Conservation (phyloP, 805 yeast species). For the Candida easanensis region DNA sequence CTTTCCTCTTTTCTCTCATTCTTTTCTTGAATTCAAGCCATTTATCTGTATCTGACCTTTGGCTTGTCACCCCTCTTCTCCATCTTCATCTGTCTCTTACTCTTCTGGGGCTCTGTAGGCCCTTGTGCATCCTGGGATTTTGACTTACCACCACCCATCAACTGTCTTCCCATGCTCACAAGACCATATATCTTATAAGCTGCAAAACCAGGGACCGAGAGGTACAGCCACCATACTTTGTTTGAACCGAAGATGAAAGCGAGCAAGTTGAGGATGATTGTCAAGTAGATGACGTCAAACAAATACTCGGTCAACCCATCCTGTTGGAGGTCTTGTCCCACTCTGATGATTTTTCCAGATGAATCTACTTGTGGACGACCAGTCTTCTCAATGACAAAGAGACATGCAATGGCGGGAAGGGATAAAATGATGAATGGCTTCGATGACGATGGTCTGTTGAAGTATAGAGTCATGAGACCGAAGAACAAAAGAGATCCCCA, state of each 20-base stretch:
- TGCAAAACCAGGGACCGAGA: conserved; percentile 43
- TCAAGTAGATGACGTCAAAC: conserved; percentile 52
- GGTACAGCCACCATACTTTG: conserved; percentile 44
- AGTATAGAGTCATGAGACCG: conserved; percentile 28
- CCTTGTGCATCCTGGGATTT: not conserved
- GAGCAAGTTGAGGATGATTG: conserved; percentile 46
- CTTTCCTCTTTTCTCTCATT: not conserved
- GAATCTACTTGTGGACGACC: conserved; percentile 48
- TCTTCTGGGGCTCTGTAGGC: conserved; percentile 23
- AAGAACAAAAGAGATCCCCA: conserved; percentile 26
- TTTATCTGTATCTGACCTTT: conserved; percentile 34
- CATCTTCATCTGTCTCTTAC: conserved; percentile 40
- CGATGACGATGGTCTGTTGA: conserved; percentile 36
- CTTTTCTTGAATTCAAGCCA: not conserved
- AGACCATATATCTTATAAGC: conserved; percentile 42
- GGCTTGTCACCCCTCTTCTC: conserved; percentile 38
- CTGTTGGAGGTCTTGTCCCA: conserved; percentile 48
- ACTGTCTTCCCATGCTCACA: conserved; percentile 25
- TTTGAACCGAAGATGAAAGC: conserved; percentile 43
- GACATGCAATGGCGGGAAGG: conserved; percentile 34
- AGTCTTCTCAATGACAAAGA: conserved; percentile 43
- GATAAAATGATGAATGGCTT: conserved; percentile 29
- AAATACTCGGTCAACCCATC: conserved; percentile 52
- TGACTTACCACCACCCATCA: conserved; percentile 23
- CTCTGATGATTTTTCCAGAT: conserved; percentile 35